Evolutionary conservation across 768 basidiomycete genomes (phyloP), one percentile per base, ranked within the genome.

Genomic region (Roridomyces roridus): DNA sequence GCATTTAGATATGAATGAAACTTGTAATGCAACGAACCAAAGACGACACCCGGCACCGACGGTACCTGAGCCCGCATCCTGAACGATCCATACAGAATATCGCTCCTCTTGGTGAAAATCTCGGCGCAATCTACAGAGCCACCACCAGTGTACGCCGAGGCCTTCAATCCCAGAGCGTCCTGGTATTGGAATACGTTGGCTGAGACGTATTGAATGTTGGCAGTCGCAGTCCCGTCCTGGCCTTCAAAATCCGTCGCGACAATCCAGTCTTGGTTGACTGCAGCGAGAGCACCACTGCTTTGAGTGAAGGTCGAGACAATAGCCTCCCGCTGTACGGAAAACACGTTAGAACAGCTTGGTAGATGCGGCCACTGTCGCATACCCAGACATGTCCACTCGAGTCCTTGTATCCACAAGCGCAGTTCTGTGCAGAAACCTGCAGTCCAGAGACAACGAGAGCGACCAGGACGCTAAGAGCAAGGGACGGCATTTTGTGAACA

Each of bases 21-120:
- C n/a, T n/a, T n/a, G n/a, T n/a, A n/a, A n/a, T n/a, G n/a, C n/a
- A n/a, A n/a, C 45, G 21, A 24, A 63, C 62, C 62, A 15, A 63
- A 63, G 1, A 63, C 62, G 21, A 59, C 62, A 1, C 62, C 62
- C 2, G 62, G 54, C 3, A 57, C 54, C n/a, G 45, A 47, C 11
- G 62, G 62, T 7, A 63, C 62, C 43, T 51, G 50, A 20, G 62
- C 50, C 28, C 53, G 50, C 62, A 63, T 63, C 17, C 62, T 46
- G 54, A 63, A 63, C 11, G 62, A 55, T 0, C 62, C 62, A 28
- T 44, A 59, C 2, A 52, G 46, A 21, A 63, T 59, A 23, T 59
- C 62, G 7, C 41, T 34, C 31, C 57, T 25, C 39, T 45, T 15
- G 6, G 62, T 63, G 62, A 63, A 59, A 25, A 63, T 63, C 41